A percentile compares a stretch with the other conserved stretches of the same genome.
Conservation (phyloP, 1,284 basidiomycete genomes). For the Sporisorium iseilematis-ciliati region DNA sequence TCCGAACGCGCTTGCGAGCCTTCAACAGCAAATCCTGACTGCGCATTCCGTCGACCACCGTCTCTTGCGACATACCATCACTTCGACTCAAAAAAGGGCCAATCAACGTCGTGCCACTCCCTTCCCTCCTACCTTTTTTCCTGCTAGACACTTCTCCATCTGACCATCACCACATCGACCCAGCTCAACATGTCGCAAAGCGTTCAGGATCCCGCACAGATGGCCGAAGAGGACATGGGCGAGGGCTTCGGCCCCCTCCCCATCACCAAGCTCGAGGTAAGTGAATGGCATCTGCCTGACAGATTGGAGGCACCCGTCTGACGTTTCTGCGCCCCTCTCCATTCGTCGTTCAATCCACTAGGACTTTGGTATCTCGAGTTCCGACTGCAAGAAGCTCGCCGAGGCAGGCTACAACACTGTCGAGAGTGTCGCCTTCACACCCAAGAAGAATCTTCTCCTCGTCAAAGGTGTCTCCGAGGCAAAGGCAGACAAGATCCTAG, state of each 20-base stretch:
- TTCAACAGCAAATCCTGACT: neutral
- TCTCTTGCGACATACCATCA: neutral
- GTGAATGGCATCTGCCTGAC: neutral
- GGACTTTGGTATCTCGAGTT: conserved; percentile 88
- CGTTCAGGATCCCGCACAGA: conserved; percentile 36
- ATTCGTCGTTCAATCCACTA: conserved; percentile 35
- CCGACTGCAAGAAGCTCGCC: conserved; percentile 95
- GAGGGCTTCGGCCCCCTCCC: conserved; percentile 60
- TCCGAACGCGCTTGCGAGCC: neutral
- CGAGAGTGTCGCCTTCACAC: conserved; percentile 95
- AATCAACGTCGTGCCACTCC: neutral
- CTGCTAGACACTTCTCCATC: neutral
- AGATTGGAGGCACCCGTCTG: neutral
- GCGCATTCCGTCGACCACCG: neutral
- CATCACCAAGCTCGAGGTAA: conserved; percentile 62
- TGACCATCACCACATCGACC: neutral
- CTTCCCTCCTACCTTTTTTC: neutral
- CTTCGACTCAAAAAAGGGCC: neutral
- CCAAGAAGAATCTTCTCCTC: conserved; percentile 89
- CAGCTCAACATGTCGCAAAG: conserved; percentile 35
- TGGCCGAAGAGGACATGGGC: conserved; percentile 48
- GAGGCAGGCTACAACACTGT: conserved; percentile 94
- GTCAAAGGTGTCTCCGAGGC: conserved; percentile 98
- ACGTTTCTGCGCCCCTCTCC: neutral
- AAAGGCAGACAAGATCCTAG: conserved; percentile 96